Evolutionary conservation across 1,284 basidiomycete species (phyloP).

Genomic region (Pholiota adiposa): DNA sequence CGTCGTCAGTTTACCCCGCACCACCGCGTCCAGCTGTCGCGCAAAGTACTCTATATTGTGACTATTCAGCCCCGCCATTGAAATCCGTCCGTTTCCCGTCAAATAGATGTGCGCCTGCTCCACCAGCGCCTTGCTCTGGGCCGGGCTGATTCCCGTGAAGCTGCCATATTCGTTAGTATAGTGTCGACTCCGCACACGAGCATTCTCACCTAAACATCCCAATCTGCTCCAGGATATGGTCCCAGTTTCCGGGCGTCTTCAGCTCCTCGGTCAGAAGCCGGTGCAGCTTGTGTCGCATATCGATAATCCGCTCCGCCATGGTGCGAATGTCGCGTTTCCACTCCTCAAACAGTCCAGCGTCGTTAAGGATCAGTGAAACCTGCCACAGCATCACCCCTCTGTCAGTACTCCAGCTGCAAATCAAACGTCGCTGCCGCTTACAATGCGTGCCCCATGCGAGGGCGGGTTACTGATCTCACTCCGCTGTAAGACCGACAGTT

Average conservation of each 20-base stretch:
- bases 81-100: conserved; percentile 86
- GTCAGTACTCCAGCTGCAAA: neutral
- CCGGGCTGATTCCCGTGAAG: conserved; percentile 76
- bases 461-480: conserved; percentile 96
- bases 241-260: conserved; percentile 92
- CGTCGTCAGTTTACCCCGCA: conserved; percentile 45
- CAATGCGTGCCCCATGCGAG: conserved; percentile 87
- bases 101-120: conserved; percentile 89
- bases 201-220: conserved; percentile 85
- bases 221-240: conserved; percentile 89
- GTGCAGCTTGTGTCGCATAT: conserved; percentile 85
- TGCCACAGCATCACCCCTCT: conserved; percentile 31
- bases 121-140: conserved; percentile 74
- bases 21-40: conserved; percentile 71
- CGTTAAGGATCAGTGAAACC: conserved; percentile 82
- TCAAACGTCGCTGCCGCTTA: conserved; percentile 27
- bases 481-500: conserved; percentile 86
- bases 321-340: conserved; percentile 92
- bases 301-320: conserved; percentile 92
- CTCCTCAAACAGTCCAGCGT: conserved; percentile 73
- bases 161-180: conserved; percentile 39
- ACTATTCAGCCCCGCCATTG: conserved; percentile 68
- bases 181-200: neutral
- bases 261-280: conserved; percentile 80
- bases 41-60: conserved; percentile 81